Evolutionary conservation across 306 rosid genomes (phyloP).

Genomic region (Pachyrhizus erosus): DNA sequence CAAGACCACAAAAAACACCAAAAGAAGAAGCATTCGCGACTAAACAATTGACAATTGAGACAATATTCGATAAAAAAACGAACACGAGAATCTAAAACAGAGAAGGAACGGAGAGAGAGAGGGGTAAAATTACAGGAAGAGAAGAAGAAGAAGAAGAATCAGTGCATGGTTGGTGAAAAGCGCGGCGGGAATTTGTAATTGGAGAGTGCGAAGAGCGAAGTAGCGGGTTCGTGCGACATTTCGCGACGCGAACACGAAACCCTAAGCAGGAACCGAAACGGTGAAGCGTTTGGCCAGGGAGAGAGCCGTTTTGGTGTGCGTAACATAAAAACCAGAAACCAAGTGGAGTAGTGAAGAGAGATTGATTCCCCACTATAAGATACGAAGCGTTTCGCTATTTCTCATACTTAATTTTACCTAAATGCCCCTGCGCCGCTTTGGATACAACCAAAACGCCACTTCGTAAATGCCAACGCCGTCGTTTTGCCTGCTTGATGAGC

Average conservation of each 20-base stretch:
- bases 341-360: conserved; percentile 36
- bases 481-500: conserved; percentile 40
- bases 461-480: conserved; percentile 25
- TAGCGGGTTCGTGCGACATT: conserved; percentile 22
- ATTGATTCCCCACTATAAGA: conserved; percentile 32
- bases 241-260: conserved; percentile 55
- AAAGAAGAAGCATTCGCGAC: not conserved
- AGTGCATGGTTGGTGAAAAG: conserved; percentile 36
- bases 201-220: not conserved
- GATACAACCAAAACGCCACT: conserved; percentile 34
- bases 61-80: not conserved
- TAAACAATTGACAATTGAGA: not conserved
- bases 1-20: not conserved
- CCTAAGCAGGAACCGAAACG: conserved; percentile 64
- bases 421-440: conserved; percentile 39
- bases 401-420: conserved; percentile 33
- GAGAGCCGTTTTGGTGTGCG: conserved; percentile 21
- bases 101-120: not conserved
- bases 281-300: conserved; percentile 29
- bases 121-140: conserved; percentile 33
- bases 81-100: not conserved
- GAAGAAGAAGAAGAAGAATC: conserved; percentile 40
- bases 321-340: not conserved
- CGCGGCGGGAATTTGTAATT: not conserved
- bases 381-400: conserved; percentile 52